These are phyloP conservation scores for Populus simonii DNA, from an alignment of 345 rosid species.

Conservation along the genomic window DNA sequence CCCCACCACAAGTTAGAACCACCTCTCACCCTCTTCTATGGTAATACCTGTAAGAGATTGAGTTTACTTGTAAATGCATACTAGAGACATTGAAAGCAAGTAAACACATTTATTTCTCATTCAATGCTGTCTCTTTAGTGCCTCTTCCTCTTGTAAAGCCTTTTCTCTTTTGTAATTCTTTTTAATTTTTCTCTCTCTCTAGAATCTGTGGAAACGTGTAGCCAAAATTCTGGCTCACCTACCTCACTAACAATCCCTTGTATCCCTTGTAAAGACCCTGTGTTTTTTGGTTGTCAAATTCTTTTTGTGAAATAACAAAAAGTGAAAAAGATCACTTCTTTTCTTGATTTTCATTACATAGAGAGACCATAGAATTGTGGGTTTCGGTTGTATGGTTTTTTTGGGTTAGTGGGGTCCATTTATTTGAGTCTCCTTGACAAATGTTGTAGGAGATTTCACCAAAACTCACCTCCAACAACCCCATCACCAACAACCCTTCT, in stretches of 20 bases:
- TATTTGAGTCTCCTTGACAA: slow-evolving; percentile 11
- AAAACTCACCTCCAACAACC: slow-evolving; percentile 16
- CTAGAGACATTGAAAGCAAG: neutral
- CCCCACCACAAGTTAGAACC: neutral
- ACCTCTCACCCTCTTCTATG: neutral
- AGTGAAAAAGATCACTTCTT: neutral
- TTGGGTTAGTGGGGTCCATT: neutral
- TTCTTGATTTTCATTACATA: neutral
- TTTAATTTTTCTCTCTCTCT: neutral
- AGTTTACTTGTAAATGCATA: neutral
- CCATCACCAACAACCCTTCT: slow-evolving; percentile 19
- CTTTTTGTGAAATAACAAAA: neutral
- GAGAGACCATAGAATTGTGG: neutral
- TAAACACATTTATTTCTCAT: neutral
- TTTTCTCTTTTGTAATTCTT: neutral
- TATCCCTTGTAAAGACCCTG: neutral
- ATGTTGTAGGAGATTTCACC: slow-evolving; percentile 30
- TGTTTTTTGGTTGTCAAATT: neutral
- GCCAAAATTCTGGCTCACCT: slow-evolving; percentile 15
- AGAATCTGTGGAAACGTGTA: slow-evolving; percentile 14
- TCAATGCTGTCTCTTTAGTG: neutral
- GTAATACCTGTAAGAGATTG: neutral
- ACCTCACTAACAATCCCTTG: neutral
- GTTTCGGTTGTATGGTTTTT: neutral
- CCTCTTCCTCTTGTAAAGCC: neutral